Evolutionary conservation across 768 basidiomycete genomes (phyloP), one percentile per base, ranked within the genome.

Genomic region (Macrocybe gigantea): DNA sequence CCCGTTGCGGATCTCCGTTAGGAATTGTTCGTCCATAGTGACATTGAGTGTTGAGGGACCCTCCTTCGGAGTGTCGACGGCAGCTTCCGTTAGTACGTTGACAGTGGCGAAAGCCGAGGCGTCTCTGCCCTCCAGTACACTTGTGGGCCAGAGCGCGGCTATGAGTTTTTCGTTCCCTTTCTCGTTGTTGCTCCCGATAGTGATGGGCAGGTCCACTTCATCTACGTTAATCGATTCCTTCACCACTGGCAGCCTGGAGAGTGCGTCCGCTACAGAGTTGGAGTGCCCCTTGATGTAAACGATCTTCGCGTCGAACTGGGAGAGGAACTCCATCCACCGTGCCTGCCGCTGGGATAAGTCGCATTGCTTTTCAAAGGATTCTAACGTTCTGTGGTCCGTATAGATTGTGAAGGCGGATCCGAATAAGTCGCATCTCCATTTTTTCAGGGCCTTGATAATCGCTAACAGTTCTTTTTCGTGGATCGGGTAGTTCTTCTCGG

Each of bases 401-500:
- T 41, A 40, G 46, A 45, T 48, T 22, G 12, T 8, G 36, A 54
- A 54, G 5, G n/a, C 9, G 13, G 42, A 37, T 13, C 53, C 49
- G 29, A 42, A 50, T 10, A 51, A 34, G 10, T 48, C 41, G 33
- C 48, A 37, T 30, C 53, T 14, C 31, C 51, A 38, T 12, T 45
- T 7, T 34, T 45, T n/a, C 52, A 53, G 49, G 8, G 50, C 30
- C 37, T 50, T 45, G 7, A 50, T 45, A 8, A 48, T 41, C 7
- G 51, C 51, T 5, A 52, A 37, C 48, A 52, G 41, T 45, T 52
- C 50, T 65, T 66, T 29, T 57, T 51, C 13, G 56, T 52, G 67
- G 0, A 60, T 55, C 0, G 63, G 60, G 33, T 69, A 69, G 45
- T 69, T 66, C 47, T 1, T 34, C 38, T 48, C 45, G 1, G 64